These are phyloP conservation scores for Astrothelium macrocarpum DNA, from an alignment of 495 filamentous ascomycete species.

Conservation along the genomic window DNA sequence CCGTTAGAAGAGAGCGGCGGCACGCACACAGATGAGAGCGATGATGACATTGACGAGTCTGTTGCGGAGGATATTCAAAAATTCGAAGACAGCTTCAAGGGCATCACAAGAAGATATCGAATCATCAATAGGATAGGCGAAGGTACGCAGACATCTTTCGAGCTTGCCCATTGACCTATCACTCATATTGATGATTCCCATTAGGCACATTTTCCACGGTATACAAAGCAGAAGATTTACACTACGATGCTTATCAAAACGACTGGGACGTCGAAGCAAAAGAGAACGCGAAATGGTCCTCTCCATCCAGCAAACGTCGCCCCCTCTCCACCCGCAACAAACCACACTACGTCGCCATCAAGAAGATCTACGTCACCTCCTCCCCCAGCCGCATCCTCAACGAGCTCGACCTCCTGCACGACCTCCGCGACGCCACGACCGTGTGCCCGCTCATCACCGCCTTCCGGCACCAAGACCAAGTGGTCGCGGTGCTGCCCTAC, in stretches of 20 bases:
- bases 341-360: constrained; percentile 83
- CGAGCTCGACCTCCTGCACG: constrained; percentile 91
- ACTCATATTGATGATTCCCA: constrained; percentile 12
- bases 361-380: constrained; percentile 98
- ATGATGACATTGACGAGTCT: constrained; percentile 58
- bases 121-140: constrained; percentile 96
- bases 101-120: constrained; percentile 73
- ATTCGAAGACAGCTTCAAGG: constrained; percentile 69
- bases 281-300: constrained; percentile 51
- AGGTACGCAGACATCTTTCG: constrained; percentile 46
- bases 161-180: too few species aligned
- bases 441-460: constrained; percentile 96
- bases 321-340: constrained; percentile 9
- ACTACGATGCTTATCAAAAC: constrained; percentile 74
- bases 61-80: constrained; percentile 79
- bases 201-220: constrained; percentile 94
- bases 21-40: constrained; percentile 41
- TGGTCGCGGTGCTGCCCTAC: constrained; percentile 88
- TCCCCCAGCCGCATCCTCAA: constrained; percentile 89
- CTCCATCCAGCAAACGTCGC: constrained; percentile 41
- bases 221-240: constrained; percentile 95
- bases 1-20: constrained; percentile 33
- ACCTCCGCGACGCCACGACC: constrained; percentile 66
- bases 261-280: constrained; percentile 68
- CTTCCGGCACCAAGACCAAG: constrained; percentile 87